Evolutionary conservation across 1,139 yeast species (phyloP), one percentile per base, ranked within the genome.

Genomic region (Yamadazyma jaroonii): DNA sequence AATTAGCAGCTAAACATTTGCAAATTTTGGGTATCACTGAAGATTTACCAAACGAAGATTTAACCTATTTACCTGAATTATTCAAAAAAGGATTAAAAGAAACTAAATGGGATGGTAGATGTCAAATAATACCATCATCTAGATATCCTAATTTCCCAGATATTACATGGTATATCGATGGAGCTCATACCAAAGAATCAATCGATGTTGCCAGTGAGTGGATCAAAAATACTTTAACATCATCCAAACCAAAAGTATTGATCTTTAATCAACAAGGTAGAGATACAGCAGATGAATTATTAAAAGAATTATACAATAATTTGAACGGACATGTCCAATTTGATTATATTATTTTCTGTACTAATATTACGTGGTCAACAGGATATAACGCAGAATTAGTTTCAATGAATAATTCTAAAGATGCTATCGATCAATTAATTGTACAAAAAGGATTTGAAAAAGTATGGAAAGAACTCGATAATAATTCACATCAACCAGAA

Each of bases 121-220:
- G 98, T 54, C 97, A 94, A 61, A 72, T 80, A 3, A 62, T 88
- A 25, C 54, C 59, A 4, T 69, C 72, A 29, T 62, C 57, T 30
- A 13, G 9, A 24, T 29, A 9, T 29, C 55, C 59, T 3, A 65
- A 65, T 9, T 74, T 63, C 32, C 68, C 67, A 8, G 67, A 64
- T 3, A 59, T 84, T 24, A 76, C 76, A 11, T 92, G 96, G 95
- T 81, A 67, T 49, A 65, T 92, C 10, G 99, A 94, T 61, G 99
- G 99, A 28, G 98, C 98, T 0, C 99, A 94, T 53, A 94, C 98
- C 0, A 64, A 76, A 31, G 98, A 92, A 53, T 86, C 96, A 41
- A 78, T 94, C 25, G 70, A 71, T 22, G 95, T 81, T 11, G 86
- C 97, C 0, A 75, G 92, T 0, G 63, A 63, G 9, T 92, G 99